Conservation (phyloP, 306 rosid species). For the Corylus heterophylla region DNA sequence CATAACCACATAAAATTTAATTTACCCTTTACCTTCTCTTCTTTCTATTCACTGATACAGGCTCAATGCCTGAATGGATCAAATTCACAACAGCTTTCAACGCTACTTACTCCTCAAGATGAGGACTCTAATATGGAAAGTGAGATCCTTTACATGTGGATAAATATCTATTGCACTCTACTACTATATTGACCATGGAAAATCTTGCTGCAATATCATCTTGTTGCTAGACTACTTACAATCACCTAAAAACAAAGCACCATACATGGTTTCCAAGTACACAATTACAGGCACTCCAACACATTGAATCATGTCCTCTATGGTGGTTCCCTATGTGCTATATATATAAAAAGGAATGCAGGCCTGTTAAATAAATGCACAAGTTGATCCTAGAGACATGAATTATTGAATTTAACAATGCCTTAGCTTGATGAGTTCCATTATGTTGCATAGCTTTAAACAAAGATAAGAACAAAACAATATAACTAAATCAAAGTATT, state of each 20-base stretch:
- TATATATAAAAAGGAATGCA: neutral
- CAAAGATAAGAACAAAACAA: constrained; percentile 24
- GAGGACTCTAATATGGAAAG: neutral
- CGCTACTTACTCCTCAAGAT: neutral
- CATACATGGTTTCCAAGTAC: neutral
- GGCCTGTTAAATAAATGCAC: neutral
- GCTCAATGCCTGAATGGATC: too few relatives aligned
- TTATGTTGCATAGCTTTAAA: neutral
- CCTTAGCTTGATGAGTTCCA: neutral
- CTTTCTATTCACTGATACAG: too few relatives aligned
- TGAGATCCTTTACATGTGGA: neutral
- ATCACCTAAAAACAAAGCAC: neutral
- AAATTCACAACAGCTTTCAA: neutral
- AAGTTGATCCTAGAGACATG: neutral
- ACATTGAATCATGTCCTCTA: neutral
- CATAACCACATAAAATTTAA: neutral
- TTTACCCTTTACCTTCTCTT: neutral
- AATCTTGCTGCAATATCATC: neutral
- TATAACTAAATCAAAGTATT: constrained; percentile 10
- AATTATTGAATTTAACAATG: neutral
- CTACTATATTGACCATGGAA: neutral
- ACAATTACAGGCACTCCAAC: neutral
- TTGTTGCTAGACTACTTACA: neutral
- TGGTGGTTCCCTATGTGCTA: neutral
- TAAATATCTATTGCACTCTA: neutral